Evolutionary conservation across 2,329 filamentous ascomycete species (phyloP), one percentile per base, ranked within the genome.

Genomic region (Leptographium procerum): DNA sequence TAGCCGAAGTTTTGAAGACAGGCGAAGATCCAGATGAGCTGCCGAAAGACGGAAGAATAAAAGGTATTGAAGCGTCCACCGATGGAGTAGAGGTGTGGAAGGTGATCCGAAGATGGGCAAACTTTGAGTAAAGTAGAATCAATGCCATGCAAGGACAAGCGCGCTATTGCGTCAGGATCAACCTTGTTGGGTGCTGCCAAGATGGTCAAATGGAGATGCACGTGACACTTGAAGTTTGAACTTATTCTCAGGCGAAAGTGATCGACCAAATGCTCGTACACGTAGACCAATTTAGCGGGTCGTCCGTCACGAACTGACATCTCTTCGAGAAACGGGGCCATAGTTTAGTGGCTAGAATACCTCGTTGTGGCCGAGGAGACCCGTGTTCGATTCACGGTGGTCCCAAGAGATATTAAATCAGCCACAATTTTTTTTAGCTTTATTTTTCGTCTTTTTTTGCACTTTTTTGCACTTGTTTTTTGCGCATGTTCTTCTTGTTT

Each of bases 301-400:
- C 13, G 10, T 16, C 28, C 14, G 14, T 14, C 50, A 57, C 29
- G 16, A 55, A 55, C 22, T 58, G 40, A 52, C 40, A 40, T 36
- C 57, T 55, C 52, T 33, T 51, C 52, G 31, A 51, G 51, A 62
- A 60, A 62, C 59, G 61, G 61, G 61, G 57, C 56, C 56, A 62
- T 62, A 62, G 61, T 62, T 61, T 61, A 62, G 61, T 62, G 61
- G 61, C 56, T 58, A 62, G 61, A 61, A 62, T 61, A 62, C 56
- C 51, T 62, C 61, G 61, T 62, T 62, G 61, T 62, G 61, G 61
- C 61, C 61, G 61, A 62, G 51, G 53, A 57, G 58, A 61, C 59
- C 59, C 59, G 57, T 60, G 59, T 60, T 60, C 59, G 59, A 60
- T 60, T 60, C 59, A 60, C 57, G 59, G 59, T 60, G 36, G 47